Evolutionary conservation across 305 asterid species (phyloP), one percentile per base, ranked within the genome.

Genomic region (Solanum chacoense): DNA sequence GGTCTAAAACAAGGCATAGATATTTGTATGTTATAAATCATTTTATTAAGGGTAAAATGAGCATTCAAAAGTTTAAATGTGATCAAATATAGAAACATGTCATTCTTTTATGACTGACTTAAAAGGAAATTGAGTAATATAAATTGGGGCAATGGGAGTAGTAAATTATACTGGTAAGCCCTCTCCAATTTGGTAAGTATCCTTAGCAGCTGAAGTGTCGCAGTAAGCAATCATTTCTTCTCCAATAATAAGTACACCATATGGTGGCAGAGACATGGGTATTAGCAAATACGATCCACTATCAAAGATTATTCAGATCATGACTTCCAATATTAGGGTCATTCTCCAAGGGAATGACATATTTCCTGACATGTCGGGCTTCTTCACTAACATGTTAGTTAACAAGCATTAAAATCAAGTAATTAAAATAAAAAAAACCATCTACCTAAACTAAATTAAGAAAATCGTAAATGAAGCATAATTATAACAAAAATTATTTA

Each of bases 141-240:
- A 40, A 40, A 40, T 40, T 40, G 50, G 14, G 14, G 11, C 50
- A 40, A 40, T 40, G 14, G 0, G 14, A 40, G 14, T 40, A 24
- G 36, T 36, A 26, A 63, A 31, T 63, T 18, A 73, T 84, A 67
- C 65, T 8, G 87, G 22, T 76, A 59, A 59, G 86, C 99, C 99
- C 87, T 98, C 98, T 91, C 94, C 94, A 87, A 95, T 94, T 55
- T 96, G 99, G 90, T 7, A 59, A 59, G 95, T 93, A 63, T 98
- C 98, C 91, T 93, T 97, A 91, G 94, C 94, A 81, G 97, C 91
- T 35, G 97, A 93, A 88, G 98, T 98, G 90, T 98, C 94, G 93
- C 97, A 94, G 87, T 97, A 97, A 88, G 96, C 99, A 18, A 97
- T 95, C 55, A 96, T 96, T 93, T 97, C 98, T 95, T 97, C 98